Conservation (phyloP, 1,284 basidiomycete species). For the Sanghuangporus weigelae region DNA sequence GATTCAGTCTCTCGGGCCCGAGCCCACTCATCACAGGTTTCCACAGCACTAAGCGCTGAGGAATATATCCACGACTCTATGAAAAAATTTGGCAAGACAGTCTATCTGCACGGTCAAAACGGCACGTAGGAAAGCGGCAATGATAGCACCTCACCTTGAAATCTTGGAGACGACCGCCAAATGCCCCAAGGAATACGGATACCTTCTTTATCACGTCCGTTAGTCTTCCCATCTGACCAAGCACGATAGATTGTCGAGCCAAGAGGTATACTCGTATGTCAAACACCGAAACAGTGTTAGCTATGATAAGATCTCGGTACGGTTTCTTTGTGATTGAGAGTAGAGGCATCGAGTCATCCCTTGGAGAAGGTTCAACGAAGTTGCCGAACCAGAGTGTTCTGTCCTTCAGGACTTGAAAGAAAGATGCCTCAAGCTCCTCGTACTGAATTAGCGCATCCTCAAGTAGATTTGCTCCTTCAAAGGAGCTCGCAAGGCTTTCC, state of each 20-base stretch:
- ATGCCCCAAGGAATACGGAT: constrained; percentile 71
- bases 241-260: constrained; percentile 75
- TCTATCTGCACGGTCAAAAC: constrained; percentile 34
- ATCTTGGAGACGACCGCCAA: constrained; percentile 72
- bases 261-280: constrained; percentile 93
- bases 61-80: constrained; percentile 95
- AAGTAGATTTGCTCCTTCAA: constrained; percentile 83
- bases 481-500: constrained; percentile 92
- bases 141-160: constrained; percentile 52
- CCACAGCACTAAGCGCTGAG: constrained; percentile 81
- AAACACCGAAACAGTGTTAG: constrained; percentile 89
- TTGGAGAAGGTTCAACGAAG: constrained; percentile 62
- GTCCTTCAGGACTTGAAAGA: constrained; percentile 75
- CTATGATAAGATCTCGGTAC: constrained; percentile 86
- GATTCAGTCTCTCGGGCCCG: constrained; percentile 40
- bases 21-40: constrained; percentile 80
- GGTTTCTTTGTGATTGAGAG: constrained; percentile 80
- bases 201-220: constrained; percentile 67
- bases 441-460: constrained; percentile 91
- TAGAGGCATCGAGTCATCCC: constrained; percentile 80
- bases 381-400: constrained; percentile 89
- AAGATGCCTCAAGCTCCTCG: constrained; percentile 85
- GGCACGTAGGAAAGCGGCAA: background rate
- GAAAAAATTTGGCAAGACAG: constrained; percentile 71
- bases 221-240: constrained; percentile 68